Conservation (phyloP, 2,329 filamentous ascomycete species). For the Trichoderma guizhouense region DNA sequence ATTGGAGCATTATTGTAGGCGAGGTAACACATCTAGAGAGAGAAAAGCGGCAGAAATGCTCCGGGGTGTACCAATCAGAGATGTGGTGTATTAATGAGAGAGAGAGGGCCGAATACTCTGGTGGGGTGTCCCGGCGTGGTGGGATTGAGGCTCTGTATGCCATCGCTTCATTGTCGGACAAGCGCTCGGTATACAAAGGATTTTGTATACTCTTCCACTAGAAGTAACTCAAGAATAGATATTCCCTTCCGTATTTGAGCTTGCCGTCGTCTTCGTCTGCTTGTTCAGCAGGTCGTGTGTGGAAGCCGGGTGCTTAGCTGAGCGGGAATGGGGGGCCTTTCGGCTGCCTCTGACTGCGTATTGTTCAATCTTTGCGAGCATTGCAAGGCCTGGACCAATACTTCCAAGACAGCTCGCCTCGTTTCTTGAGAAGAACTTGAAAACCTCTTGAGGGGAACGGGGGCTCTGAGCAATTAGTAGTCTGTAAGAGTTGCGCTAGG, state of each 20-base stretch:
- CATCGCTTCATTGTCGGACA: neutral
- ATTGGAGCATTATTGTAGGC: neutral
- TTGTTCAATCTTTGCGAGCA: neutral
- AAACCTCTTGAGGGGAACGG: neutral
- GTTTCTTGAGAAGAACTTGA: neutral
- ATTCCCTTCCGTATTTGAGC: neutral
- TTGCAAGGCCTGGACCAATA: neutral
- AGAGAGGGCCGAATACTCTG: neutral
- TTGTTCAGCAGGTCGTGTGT: neutral
- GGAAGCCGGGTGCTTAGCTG: neutral
- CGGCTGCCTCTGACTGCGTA: neutral
- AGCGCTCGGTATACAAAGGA: neutral
- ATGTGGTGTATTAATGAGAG: neutral
- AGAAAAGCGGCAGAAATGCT: neutral
- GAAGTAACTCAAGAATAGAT: neutral
- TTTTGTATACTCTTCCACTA: neutral
- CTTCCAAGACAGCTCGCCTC: neutral
- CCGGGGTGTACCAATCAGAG: neutral
- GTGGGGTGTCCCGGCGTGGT: neutral
- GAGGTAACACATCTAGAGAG: neutral
- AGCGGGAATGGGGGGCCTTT: neutral
- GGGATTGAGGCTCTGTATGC: neutral
- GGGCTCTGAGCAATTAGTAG: neutral
- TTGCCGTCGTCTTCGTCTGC: neutral
- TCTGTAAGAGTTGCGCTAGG: neutral